phyloP scores from a whole-genome alignment of 192 early-diverging fungal genomes.

The Piromyces finnis region DNA sequence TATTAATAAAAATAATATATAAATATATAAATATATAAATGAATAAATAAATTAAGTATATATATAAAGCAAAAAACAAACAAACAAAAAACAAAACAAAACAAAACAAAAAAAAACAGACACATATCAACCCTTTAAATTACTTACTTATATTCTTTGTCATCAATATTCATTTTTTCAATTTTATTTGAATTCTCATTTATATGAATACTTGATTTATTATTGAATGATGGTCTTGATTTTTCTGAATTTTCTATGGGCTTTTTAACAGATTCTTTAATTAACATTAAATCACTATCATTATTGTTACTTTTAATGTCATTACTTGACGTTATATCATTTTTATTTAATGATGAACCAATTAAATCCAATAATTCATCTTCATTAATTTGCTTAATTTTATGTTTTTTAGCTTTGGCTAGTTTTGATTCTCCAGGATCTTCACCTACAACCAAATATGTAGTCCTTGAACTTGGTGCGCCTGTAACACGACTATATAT shows the following conservation, averaged over 20 bases:
- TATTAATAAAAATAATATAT: background rate
- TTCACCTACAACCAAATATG: conserved; percentile 68
- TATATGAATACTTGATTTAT: background rate
- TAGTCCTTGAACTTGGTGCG: conserved; percentile 60
- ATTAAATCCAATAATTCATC: conserved; percentile 72
- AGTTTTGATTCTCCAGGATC: conserved; percentile 74
- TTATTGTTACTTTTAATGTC: no score
- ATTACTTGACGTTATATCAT: background rate
- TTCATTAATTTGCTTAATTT: conserved; percentile 58
- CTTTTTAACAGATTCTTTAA: background rate
- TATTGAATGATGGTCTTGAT: conserved; percentile 3
- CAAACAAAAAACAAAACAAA: no score
- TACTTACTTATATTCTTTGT: background rate
- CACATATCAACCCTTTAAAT: no score
- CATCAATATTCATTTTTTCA: background rate
- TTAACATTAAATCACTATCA: background rate
- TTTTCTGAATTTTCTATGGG: background rate
- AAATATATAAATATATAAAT: background rate
- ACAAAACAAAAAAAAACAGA: no score
- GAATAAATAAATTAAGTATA: no score
- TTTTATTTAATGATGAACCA: conserved; percentile 14
- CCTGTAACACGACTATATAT: conserved; percentile 44
- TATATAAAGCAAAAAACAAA: no score
- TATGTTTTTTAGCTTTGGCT: conserved; percentile 50
- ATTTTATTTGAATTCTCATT: background rate